These are phyloP conservation scores for Rhytidhysteron rufulum DNA, from an alignment of 2,329 filamentous ascomycete species.

Conservation along the genomic window DNA sequence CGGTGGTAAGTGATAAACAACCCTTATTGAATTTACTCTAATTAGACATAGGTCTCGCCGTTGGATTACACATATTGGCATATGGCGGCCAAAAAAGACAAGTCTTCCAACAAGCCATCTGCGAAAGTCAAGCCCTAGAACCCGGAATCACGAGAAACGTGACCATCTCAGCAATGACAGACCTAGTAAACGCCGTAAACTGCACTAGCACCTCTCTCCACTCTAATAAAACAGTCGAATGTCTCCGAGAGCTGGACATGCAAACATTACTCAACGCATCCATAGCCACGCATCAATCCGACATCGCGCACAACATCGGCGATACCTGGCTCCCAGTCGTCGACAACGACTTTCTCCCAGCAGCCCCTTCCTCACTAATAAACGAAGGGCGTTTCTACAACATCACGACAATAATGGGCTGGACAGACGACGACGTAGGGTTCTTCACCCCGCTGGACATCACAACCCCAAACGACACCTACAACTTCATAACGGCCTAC, in stretches of 20 bases:
- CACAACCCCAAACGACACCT: conserved; percentile 37
- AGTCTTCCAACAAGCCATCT: conserved; percentile 32
- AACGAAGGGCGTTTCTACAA: neutral
- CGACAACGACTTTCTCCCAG: conserved; percentile 43
- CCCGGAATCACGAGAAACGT: conserved; percentile 47
- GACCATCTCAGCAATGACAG: conserved; percentile 45
- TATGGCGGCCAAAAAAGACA: conserved; percentile 26
- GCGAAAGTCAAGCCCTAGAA: conserved; percentile 48
- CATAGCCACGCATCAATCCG: conserved; percentile 32
- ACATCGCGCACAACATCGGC: conserved; percentile 27
- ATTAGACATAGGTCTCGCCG: conserved; percentile 17
- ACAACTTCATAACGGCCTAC: conserved; percentile 39
- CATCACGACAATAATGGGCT: conserved; percentile 31
- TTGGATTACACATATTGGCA: conserved; percentile 31
- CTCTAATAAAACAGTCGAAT: neutral
- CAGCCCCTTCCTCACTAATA: conserved; percentile 24
- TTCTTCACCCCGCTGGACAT: conserved; percentile 34
- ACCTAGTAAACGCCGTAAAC: conserved; percentile 39
- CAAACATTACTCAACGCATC: conserved; percentile 18
- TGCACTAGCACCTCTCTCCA: conserved; percentile 34
- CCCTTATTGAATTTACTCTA: neutral
- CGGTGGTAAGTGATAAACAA: conserved; percentile 26
- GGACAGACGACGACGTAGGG: conserved; percentile 39
- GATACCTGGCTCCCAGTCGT: conserved; percentile 46
- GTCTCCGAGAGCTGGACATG: conserved; percentile 5